Conservation (phyloP, 2,329 filamentous ascomycete species). For the Akanthomyces lecanii region DNA sequence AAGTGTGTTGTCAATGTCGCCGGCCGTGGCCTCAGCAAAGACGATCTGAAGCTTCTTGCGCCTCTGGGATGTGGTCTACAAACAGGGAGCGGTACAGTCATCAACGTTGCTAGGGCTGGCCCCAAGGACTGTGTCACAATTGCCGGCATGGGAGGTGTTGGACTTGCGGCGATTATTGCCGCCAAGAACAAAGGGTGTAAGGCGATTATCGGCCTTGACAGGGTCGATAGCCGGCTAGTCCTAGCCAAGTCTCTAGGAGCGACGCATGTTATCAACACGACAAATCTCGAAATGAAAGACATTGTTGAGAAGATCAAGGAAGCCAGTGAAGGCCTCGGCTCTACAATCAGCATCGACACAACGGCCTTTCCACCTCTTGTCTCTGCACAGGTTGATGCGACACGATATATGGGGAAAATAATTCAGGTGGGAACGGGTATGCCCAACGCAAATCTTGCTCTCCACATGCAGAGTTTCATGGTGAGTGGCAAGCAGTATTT, state of each 20-base stretch:
- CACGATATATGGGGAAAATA: constrained; percentile 42
- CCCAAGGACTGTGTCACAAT: constrained; percentile 28
- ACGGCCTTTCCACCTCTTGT: constrained; percentile 41
- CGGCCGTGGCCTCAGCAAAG: constrained; percentile 19
- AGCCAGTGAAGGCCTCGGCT: constrained; percentile 43
- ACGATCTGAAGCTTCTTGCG: constrained; percentile 30
- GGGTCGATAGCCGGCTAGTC: constrained; percentile 25
- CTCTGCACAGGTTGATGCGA: constrained; percentile 37
- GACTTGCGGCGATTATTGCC: constrained; percentile 33
- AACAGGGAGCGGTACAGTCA: constrained; percentile 33
- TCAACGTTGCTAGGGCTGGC: constrained; percentile 28
- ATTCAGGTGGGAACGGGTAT: constrained; percentile 47
- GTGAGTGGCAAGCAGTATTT: constrained; percentile 43
- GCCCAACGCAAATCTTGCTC: constrained; percentile 36
- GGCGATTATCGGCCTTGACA: constrained; percentile 29
- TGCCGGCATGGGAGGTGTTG: constrained; percentile 33
- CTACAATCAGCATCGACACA: constrained; percentile 46
- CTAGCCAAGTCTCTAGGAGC: constrained; percentile 31
- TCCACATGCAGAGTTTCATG: constrained; percentile 44
- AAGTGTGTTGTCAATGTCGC: constrained; percentile 29
- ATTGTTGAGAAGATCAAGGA: constrained; percentile 27
- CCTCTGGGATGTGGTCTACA: constrained; percentile 35
- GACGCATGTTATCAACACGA: constrained; percentile 29
- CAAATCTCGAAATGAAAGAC: constrained; percentile 21
- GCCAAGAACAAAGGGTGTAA: constrained; percentile 26